A percentile compares a stretch with the other conserved stretches of the same genome.
Conservation (phyloP, 2,329 filamentous ascomycete species). For the Gyromitra esculenta region DNA sequence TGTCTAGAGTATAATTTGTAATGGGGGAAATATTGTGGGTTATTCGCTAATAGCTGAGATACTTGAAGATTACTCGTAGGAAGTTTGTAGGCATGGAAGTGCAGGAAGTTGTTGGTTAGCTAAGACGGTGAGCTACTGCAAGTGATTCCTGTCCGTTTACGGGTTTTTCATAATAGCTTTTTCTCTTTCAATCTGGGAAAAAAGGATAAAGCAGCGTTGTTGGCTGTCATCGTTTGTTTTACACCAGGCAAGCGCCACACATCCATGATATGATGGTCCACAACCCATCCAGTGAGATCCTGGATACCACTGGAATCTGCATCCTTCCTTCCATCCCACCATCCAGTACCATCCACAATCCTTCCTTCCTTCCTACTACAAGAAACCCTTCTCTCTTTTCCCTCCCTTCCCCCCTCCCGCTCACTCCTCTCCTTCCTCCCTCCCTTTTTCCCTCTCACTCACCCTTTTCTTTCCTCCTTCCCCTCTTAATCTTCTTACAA, state of each 20-base stretch:
- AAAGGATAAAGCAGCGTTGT: slow-evolving; percentile 37
- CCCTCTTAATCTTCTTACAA: slow-evolving; percentile 22
- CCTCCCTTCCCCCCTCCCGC: background rate
- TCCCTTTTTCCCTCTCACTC: slow-evolving; percentile 6
- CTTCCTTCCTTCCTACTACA: slow-evolving; percentile 18
- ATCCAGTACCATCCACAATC: slow-evolving; percentile 21
- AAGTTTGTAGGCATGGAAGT: background rate
- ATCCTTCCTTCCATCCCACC: slow-evolving; percentile 28
- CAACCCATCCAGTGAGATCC: slow-evolving; percentile 30
- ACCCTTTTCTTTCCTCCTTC: background rate
- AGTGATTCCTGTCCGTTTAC: slow-evolving; percentile 28
- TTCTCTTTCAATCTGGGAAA: slow-evolving; percentile 26
- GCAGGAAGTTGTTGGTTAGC: slow-evolving; percentile 21
- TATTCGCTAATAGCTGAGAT: slow-evolving; percentile 25
- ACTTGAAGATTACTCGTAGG: background rate
- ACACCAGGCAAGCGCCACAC: slow-evolving; percentile 38
- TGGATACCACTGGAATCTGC: slow-evolving; percentile 47
- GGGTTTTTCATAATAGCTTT: slow-evolving; percentile 28
- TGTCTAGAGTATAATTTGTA: slow-evolving; percentile 21
- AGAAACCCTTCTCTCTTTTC: slow-evolving; percentile 7
- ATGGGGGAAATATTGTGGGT: slow-evolving; percentile 12
- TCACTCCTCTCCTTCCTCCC: slow-evolving; percentile 28
- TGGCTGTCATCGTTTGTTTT: slow-evolving; percentile 35
- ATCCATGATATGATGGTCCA: slow-evolving; percentile 19
- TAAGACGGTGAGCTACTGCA: slow-evolving; percentile 30